Conservation (phyloP, 768 basidiomycete species). For the Panus rudis region DNA sequence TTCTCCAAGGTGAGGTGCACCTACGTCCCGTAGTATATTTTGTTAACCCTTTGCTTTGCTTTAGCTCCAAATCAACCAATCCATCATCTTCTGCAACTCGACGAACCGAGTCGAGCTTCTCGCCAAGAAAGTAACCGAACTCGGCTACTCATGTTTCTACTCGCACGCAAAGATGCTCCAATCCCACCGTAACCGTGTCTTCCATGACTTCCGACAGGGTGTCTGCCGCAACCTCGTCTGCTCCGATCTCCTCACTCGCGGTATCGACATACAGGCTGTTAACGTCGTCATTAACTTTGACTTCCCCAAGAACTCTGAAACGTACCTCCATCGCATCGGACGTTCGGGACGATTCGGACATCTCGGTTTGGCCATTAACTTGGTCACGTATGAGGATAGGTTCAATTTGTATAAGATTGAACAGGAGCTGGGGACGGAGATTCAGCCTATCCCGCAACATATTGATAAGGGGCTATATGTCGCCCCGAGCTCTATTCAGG, state of each 20-base stretch:
- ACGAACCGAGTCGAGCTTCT: slow-evolving; percentile 99
- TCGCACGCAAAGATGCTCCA: slow-evolving; percentile 99
- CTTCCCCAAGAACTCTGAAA: slow-evolving; percentile 98
- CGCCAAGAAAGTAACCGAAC: slow-evolving; percentile 98
- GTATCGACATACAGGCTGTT: slow-evolving; percentile 99
- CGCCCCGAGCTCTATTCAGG: slow-evolving; percentile 49
- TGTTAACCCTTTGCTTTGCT: slow-evolving; percentile 5
- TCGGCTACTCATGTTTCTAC: slow-evolving; percentile 99
- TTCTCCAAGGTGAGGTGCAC: slow-evolving; percentile 78
- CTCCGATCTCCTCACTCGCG: slow-evolving; percentile 93
- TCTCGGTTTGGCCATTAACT: slow-evolving; percentile 92
- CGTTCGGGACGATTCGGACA: slow-evolving; percentile 97
- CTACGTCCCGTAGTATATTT: background rate
- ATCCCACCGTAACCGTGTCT: slow-evolving; percentile 97
- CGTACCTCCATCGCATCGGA: slow-evolving; percentile 97
- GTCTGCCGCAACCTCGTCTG: slow-evolving; percentile 99
- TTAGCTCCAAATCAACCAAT: slow-evolving; percentile 99
- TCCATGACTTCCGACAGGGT: slow-evolving; percentile 99
- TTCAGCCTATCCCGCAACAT: slow-evolving; percentile 84
- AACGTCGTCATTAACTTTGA: slow-evolving; percentile 99
- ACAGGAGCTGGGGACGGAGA: slow-evolving; percentile 97
- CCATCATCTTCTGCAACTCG: slow-evolving; percentile 99
- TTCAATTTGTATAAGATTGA: slow-evolving; percentile 98
- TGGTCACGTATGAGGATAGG: slow-evolving; percentile 96
- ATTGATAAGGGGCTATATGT: slow-evolving; percentile 95